Conservation (phyloP, 2,329 filamentous ascomycete genomes). For the Coleophoma cylindrospora region DNA sequence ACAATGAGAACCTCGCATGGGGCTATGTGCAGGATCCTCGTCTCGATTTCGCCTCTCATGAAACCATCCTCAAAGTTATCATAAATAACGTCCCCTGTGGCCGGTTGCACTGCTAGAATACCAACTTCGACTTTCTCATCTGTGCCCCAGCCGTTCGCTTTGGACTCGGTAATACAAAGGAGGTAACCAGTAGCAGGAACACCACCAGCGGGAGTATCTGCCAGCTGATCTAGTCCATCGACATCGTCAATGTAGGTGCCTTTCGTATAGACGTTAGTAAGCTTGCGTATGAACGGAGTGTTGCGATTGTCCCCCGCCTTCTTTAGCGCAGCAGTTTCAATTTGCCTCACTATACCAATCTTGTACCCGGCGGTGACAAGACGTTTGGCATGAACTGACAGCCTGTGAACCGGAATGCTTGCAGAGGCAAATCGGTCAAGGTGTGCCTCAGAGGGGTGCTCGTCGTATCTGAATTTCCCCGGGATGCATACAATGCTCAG, state of each 20-base stretch:
- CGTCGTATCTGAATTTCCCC: constrained; percentile 90
- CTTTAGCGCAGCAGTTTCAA: constrained; percentile 93
- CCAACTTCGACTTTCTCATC: constrained; percentile 94
- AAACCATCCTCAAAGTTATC: constrained; percentile 96
- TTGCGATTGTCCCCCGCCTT: constrained; percentile 94
- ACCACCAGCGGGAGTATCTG: constrained; percentile 50
- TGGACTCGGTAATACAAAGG: constrained; percentile 83
- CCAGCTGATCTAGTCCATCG: constrained; percentile 63
- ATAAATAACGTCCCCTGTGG: constrained; percentile 92
- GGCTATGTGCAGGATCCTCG: constrained; percentile 87
- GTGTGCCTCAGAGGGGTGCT: constrained; percentile 90
- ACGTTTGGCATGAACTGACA: constrained; percentile 91
- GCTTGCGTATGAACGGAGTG: constrained; percentile 82
- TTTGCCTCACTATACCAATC: constrained; percentile 88
- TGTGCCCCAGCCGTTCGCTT: constrained; percentile 72
- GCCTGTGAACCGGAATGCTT: constrained; percentile 86
- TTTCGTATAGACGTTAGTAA: constrained; percentile 97
- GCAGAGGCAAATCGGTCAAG: constrained; percentile 89
- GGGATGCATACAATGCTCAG: constrained; percentile 95
- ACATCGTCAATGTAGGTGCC: constrained; percentile 95
- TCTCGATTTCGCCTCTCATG: constrained; percentile 95
- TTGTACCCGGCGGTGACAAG: constrained; percentile 91
- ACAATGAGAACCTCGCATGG: constrained; percentile 94
- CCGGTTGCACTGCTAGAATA: constrained; percentile 88
- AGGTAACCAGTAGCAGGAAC: constrained; percentile 75